Evolutionary conservation across 2,329 filamentous ascomycete genomes (phyloP).

Genomic region (Ophiostoma himal-ulmi): DNA sequence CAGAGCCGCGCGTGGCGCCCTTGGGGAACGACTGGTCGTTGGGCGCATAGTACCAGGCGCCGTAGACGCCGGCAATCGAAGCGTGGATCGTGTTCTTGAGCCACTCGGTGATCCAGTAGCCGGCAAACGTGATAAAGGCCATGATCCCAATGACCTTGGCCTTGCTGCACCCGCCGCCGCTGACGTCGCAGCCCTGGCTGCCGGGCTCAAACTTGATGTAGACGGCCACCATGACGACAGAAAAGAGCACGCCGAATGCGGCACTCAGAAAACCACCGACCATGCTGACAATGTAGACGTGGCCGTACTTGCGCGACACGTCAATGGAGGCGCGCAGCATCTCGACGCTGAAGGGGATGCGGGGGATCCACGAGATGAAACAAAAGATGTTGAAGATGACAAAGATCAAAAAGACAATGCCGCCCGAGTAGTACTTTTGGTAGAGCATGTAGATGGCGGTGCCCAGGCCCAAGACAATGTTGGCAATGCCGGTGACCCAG

Average conservation of each 20-base stretch:
- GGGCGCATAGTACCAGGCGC: constrained; percentile 80
- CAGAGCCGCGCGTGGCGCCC: constrained; percentile 74
- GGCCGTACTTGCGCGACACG: constrained; percentile 74
- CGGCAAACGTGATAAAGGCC: constrained; percentile 82
- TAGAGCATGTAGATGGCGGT: constrained; percentile 83
- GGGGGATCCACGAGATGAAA: constrained; percentile 82
- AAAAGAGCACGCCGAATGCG: constrained; percentile 77
- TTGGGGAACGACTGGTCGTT: constrained; percentile 59
- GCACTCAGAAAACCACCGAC: constrained; percentile 71
- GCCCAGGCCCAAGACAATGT: constrained; percentile 76
- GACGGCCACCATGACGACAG: constrained; percentile 76
- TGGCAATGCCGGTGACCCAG: constrained; percentile 85
- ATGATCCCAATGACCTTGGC: constrained; percentile 78
- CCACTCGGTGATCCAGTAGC: constrained; percentile 92
- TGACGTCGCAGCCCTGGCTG: constrained; percentile 44
- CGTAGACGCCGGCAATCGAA: constrained; percentile 81
- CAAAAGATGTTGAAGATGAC: constrained; percentile 71
- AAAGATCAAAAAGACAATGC: constrained; percentile 82
- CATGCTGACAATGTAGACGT: constrained; percentile 81
- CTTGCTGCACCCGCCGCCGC: constrained; percentile 59
- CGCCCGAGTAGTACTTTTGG: constrained; percentile 70
- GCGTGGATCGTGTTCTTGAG: constrained; percentile 91
- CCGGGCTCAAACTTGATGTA: constrained; percentile 77
- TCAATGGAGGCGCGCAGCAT: constrained; percentile 86
- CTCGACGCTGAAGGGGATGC: constrained; percentile 84